A percentile compares a stretch with the other conserved stretches of the same genome.
Conservation (phyloP, 306 rosid genomes). For the Crataegus laevigata region DNA sequence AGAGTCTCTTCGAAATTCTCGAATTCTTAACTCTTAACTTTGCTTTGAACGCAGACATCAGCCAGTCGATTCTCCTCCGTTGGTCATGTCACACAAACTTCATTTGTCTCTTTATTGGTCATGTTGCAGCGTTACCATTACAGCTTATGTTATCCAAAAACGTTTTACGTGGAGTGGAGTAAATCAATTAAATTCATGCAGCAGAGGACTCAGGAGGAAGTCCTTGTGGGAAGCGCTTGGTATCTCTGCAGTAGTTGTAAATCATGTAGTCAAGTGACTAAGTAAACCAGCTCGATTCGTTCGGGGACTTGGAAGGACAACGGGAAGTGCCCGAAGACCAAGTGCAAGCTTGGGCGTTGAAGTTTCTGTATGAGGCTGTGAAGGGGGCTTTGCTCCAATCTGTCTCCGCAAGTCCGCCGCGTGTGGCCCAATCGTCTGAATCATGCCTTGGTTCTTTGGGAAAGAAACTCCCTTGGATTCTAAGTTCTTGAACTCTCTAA, state of each 20-base stretch:
- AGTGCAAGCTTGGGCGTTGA: conserved; percentile 12
- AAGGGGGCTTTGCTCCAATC: conserved; percentile 69
- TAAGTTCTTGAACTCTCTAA: conserved; percentile 56
- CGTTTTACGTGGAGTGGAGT: neutral
- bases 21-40: neutral
- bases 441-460: conserved; percentile 54
- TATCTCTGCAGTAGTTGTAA: conserved; percentile 8
- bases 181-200: neutral
- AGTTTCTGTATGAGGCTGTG: conserved; percentile 38
- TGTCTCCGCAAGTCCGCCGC: conserved; percentile 53
- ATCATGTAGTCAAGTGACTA: conserved; percentile 10
- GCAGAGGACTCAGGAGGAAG: conserved; percentile 1
- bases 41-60: neutral
- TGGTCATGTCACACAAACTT: neutral
- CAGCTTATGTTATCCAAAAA: neutral
- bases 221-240: conserved; percentile 14
- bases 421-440: conserved; percentile 61
- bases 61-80: neutral
- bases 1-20: too few species aligned
- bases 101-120: neutral
- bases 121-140: neutral
- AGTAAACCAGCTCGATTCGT: neutral
- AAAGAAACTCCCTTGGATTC: conserved; percentile 48
- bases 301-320: neutral
- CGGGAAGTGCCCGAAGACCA: conserved; percentile 11